Evolutionary conservation across 768 basidiomycete species (phyloP), one percentile per base, ranked within the genome.

Genomic region (Cyclocybe aegerita): DNA sequence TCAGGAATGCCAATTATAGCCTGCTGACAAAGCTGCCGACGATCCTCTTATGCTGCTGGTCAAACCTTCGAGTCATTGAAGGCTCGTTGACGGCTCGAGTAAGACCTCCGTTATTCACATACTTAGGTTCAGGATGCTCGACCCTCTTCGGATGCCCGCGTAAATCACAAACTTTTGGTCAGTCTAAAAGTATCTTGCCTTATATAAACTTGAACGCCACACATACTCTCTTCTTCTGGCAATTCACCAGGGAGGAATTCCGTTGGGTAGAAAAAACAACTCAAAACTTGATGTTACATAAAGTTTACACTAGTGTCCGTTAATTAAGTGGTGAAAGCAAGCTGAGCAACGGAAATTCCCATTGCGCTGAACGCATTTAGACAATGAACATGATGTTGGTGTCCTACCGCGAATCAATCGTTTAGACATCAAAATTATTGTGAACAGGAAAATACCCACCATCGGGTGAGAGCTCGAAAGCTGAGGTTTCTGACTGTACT

Each of bases 401-500:
- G 49, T 74, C 72, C 71, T 70, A 33, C 7, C 10, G 43, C 40
- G 38, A 68, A 39, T 60, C 65, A 29, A 70, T 64, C 47, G 65
- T 35, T 14, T 17, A 53, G 42, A 23, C 11, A 30, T 33, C 35
- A 39, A 31, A 34, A 49, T 30, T 10, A 16, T 38, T 36, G n/a
- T 31, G 31, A 12, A 29, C 43, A 46, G 55, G 46, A 50, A 35
- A 30, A 32, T 6, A 60, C 69, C 54, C 54, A 76, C 78, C 66
- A 71, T 71, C 7, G 65, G 65, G 46, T 71, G 69, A 43, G 69
- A 71, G 55, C 68, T 67, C 8, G 68, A 66, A 37, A 71, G 60
- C 79, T 79, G 71, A 15, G 75, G 75, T 57, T 74, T 75, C 66
- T 75, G 74, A 34, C 68, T 70, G 40, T 74, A 74, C 51, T 75